phyloP scores from a whole-genome alignment of 2,329 filamentous ascomycete genomes.

The Cephalotrichum gorgonifer region DNA sequence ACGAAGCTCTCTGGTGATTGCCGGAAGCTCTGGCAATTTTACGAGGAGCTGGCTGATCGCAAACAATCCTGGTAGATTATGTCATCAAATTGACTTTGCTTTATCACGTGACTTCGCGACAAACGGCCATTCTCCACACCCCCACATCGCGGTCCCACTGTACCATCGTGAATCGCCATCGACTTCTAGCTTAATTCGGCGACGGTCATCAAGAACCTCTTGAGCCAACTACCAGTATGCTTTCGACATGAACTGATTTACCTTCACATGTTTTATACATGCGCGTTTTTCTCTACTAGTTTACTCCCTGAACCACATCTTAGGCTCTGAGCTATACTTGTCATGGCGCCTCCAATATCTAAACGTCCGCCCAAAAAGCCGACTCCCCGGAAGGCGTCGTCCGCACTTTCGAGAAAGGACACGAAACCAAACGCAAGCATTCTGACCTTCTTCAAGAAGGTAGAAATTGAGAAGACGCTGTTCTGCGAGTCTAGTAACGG shows the following conservation, averaged over 20 bases:
- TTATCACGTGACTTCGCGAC: slow-evolving; percentile 2
- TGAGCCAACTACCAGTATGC: too few species aligned
- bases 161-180: neutral
- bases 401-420: slow-evolving; percentile 20
- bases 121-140: neutral
- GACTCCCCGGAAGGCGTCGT: slow-evolving; percentile 6
- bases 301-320: neutral
- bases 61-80: neutral
- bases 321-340: neutral
- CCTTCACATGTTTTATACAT: neutral
- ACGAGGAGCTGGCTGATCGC: neutral
- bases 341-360: slow-evolving; percentile 1
- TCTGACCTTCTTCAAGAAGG: slow-evolving; percentile 65
- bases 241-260: neutral
- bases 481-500: slow-evolving; percentile 12
- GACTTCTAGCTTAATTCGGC: too few species aligned
- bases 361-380: slow-evolving; percentile 4
- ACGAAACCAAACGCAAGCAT: slow-evolving; percentile 52
- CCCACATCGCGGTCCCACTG: slow-evolving; percentile 2
- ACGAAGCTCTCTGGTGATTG: neutral
- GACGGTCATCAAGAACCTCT: too few species aligned
- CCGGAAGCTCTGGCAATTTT: slow-evolving; percentile 6
- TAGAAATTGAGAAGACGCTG: slow-evolving; percentile 24
- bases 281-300: neutral
- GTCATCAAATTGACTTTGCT: neutral